Conservation (phyloP, 768 basidiomycete species). For the Boletus rufocinnamomeus region DNA sequence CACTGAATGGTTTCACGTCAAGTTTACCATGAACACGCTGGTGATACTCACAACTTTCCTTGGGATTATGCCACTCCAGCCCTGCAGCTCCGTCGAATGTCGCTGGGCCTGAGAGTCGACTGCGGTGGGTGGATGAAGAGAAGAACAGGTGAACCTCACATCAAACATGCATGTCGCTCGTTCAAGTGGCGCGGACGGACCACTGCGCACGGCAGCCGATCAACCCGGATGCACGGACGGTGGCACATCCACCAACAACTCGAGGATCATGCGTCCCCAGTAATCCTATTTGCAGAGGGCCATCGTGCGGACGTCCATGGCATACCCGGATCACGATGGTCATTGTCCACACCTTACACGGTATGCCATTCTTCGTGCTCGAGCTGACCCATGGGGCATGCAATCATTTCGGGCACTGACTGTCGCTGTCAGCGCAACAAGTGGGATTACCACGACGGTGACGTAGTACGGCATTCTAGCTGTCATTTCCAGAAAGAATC, state of each 20-base stretch:
- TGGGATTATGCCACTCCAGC: neutral
- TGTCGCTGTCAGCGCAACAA: constrained; percentile 4
- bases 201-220: constrained; percentile 18
- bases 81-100: constrained; percentile 1
- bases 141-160: constrained; percentile 1
- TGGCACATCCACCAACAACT: constrained; percentile 13
- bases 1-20: neutral
- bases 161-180: constrained; percentile 13
- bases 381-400: neutral
- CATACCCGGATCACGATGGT: constrained; percentile 10
- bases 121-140: constrained; percentile 13
- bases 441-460: neutral
- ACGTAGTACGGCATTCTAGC: neutral
- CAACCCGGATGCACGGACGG: constrained; percentile 5
- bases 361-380: constrained; percentile 15
- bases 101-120: constrained; percentile 7
- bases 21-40: neutral
- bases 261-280: constrained; percentile 14
- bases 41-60: constrained; percentile 11
- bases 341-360: neutral
- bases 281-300: neutral
- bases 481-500: constrained; percentile 3
- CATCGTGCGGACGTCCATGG: constrained; percentile 10
- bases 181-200: constrained; percentile 12
- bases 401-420: neutral